Conservation (phyloP, 2,329 filamentous ascomycete genomes). For the Aspergillus quadrilineatus region DNA sequence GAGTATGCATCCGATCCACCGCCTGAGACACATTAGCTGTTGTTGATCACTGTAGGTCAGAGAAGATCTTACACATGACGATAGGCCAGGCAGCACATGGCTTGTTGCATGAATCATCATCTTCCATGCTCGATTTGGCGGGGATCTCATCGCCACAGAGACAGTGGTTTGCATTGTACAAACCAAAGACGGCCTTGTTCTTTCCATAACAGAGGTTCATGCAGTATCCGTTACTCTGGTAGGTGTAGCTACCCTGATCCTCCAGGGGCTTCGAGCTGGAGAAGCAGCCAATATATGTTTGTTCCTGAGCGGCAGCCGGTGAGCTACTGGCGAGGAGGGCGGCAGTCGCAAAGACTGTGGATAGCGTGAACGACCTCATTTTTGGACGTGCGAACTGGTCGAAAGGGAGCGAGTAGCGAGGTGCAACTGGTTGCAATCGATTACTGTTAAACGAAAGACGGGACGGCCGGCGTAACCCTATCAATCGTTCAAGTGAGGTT, state of each 20-base stretch:
- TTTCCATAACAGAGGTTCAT: constrained; percentile 50
- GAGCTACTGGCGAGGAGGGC: constrained; percentile 25
- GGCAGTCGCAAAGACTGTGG: constrained; percentile 26
- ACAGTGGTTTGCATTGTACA: constrained; percentile 63
- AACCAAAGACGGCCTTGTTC: constrained; percentile 60
- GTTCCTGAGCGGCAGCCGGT: constrained; percentile 22
- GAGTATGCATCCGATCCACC: constrained; percentile 56
- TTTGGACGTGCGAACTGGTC: constrained; percentile 14
- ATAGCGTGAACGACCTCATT: constrained; percentile 31
- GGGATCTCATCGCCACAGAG: constrained; percentile 73
- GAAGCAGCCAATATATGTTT: constrained; percentile 52
- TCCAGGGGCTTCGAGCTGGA: constrained; percentile 47
- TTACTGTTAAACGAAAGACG: constrained; percentile 26
- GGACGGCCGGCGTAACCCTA: constrained; percentile 43
- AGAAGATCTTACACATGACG: constrained; percentile 62
- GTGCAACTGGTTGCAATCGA: constrained; percentile 21
- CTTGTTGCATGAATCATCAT: constrained; percentile 62
- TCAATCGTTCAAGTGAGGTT: constrained; percentile 1
- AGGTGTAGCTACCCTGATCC: constrained; percentile 51
- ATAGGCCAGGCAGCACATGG: constrained; percentile 62
- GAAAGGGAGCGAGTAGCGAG: constrained; percentile 7
- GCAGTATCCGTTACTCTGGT: constrained; percentile 58
- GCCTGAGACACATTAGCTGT: constrained; percentile 44
- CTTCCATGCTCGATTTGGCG: constrained; percentile 52
- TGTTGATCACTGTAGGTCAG: not conserved